Evolutionary conservation across 306 rosid genomes (phyloP).

Genomic region (Gynostemma pentaphyllum): DNA sequence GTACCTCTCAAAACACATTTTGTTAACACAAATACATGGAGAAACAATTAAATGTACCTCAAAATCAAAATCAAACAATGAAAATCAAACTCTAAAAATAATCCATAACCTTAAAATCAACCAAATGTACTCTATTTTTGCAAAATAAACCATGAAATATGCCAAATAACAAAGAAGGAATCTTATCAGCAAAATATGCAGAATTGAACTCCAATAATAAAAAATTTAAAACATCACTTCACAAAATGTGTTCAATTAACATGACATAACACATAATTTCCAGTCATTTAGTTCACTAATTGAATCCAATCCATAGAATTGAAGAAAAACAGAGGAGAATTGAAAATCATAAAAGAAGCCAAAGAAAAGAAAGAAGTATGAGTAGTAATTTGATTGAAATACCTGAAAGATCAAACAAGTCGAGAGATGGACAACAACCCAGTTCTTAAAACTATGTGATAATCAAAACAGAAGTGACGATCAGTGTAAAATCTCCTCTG

Average conservation of each 20-base stretch:
- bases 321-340: not conserved
- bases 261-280: not conserved
- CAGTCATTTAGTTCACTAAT: not conserved
- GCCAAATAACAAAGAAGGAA: not conserved
- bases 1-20: too few species aligned
- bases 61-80: too few species aligned
- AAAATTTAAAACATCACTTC: not conserved
- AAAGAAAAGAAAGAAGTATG: constrained; percentile 6
- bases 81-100: too few species aligned
- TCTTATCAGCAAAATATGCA: not conserved
- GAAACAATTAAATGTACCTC: too few species aligned
- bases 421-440: constrained; percentile 7
- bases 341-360: not conserved
- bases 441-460: not conserved
- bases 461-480: constrained; percentile 5
- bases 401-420: not conserved
- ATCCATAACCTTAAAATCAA: too few species aligned
- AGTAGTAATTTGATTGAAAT: not conserved
- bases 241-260: not conserved
- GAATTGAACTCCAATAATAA: not conserved
- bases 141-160: too few species aligned
- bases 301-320: not conserved
- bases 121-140: too few species aligned
- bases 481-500: constrained; percentile 8
- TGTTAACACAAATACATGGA: too few species aligned